A percentile compares a stretch with the other conserved stretches of the same genome.
phyloP scores from a whole-genome alignment of 176 grass and related monocot genomes.

The Carex cristatella region DNA sequence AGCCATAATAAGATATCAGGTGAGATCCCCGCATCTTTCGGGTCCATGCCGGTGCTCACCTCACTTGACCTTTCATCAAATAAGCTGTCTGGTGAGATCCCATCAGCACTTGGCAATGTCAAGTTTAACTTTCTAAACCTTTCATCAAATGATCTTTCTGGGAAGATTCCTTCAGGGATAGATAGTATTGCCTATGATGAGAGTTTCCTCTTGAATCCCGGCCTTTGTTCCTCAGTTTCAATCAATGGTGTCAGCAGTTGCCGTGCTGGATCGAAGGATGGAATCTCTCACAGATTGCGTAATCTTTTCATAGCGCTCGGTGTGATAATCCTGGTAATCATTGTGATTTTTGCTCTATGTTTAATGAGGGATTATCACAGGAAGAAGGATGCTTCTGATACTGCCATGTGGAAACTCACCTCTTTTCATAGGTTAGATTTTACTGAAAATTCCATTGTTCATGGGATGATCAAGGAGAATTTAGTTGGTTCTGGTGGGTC shows the following conservation, averaged over 20 bases:
- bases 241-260: constrained; percentile 15
- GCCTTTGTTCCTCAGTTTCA: constrained; percentile 40
- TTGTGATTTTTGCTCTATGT: constrained; percentile 23
- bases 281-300: constrained; percentile 40
- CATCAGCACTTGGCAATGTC: constrained; percentile 24
- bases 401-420: constrained; percentile 63
- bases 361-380: constrained; percentile 23
- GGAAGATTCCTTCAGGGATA: constrained; percentile 40
- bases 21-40: constrained; percentile 38
- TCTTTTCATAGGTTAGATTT: constrained; percentile 45
- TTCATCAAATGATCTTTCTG: constrained; percentile 54
- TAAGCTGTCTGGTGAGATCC: constrained; percentile 42
- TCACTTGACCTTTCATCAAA: constrained; percentile 54
- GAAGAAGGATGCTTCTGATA: constrained; percentile 26
- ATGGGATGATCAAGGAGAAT: constrained; percentile 45
- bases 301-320: constrained; percentile 35
- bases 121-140: constrained; percentile 45
- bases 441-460: constrained; percentile 43
- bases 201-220: constrained; percentile 55
- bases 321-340: constrained; percentile 26
- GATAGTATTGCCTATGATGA: constrained; percentile 45
- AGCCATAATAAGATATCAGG: constrained; percentile 48
- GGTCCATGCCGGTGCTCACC: constrained; percentile 23
- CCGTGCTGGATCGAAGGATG: neutral
- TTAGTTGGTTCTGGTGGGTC: constrained; percentile 63